Conservation (phyloP, 768 basidiomycete species). For the Stropharia rugosoannulata region DNA sequence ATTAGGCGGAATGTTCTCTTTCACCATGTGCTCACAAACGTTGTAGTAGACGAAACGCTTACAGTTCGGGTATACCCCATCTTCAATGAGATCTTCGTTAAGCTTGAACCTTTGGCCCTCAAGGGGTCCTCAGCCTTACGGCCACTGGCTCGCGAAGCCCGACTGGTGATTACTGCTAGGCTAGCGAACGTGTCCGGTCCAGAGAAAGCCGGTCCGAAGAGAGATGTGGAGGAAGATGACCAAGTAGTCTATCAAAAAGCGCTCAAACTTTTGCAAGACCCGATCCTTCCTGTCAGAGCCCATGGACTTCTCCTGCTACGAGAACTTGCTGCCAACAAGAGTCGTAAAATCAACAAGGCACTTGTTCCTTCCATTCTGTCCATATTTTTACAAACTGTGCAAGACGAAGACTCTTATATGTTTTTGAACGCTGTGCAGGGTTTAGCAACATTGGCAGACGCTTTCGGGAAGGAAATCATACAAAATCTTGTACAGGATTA, state of each 20-base stretch:
- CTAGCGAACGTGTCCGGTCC: conserved; percentile 54
- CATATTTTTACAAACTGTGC: conserved; percentile 80
- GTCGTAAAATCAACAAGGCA: conserved; percentile 22
- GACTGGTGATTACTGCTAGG: conserved; percentile 82
- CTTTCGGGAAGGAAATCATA: conserved; percentile 72
- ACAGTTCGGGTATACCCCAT: conserved; percentile 61
- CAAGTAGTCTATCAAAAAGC: conserved; percentile 84
- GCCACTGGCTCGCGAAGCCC: conserved; percentile 71
- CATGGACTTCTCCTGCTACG: conserved; percentile 86
- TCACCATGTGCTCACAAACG: conserved; percentile 1
- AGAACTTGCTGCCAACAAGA: conserved; percentile 46
- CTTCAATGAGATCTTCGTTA: conserved; percentile 67
- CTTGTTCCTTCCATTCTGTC: conserved; percentile 82
- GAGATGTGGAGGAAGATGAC: conserved; percentile 31
- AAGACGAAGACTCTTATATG: conserved; percentile 95
- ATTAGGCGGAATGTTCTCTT: neutral
- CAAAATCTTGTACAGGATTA: conserved; percentile 68
- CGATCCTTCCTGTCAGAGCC: conserved; percentile 89
- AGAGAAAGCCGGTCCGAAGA: conserved; percentile 14
- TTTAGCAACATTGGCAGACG: conserved; percentile 80
- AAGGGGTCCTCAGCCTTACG: conserved; percentile 48
- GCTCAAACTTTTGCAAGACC: conserved; percentile 85
- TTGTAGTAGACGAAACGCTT: conserved; percentile 53
- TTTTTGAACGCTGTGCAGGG: conserved; percentile 93
- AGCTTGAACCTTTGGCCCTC: conserved; percentile 57